These are phyloP conservation scores for Trichophyton schoenleinii DNA, from an alignment of 2,329 filamentous ascomycete species.

Conservation along the genomic window DNA sequence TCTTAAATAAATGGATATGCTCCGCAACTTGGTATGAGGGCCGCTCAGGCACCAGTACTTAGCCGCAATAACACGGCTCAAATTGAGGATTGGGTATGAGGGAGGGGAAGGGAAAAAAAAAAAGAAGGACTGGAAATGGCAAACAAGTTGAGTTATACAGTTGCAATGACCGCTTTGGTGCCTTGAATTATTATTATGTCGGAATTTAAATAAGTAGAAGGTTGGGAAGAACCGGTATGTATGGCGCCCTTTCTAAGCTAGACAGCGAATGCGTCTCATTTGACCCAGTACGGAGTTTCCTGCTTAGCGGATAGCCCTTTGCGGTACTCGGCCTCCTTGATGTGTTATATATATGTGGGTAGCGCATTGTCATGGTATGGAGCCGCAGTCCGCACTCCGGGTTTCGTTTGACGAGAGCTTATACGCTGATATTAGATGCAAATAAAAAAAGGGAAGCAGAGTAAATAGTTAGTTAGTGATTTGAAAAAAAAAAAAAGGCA, in stretches of 20 bases:
- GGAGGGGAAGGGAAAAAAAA: neutral
- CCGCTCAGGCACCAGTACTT: neutral
- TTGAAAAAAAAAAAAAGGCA: neutral
- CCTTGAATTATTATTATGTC: neutral
- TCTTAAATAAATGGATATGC: neutral
- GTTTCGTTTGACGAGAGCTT: neutral
- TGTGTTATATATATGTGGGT: neutral
- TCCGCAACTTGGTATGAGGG: neutral
- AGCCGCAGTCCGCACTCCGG: neutral
- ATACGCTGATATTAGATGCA: neutral
- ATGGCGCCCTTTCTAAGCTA: neutral
- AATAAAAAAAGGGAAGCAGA: neutral
- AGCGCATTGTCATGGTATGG: neutral
- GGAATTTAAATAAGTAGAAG: neutral
- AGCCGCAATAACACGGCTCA: neutral
- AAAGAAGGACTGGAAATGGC: neutral
- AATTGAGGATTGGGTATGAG: neutral
- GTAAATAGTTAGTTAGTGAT: neutral
- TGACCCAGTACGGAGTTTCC: neutral
- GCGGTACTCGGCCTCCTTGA: neutral
- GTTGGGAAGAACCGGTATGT: neutral
- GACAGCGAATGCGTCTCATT: neutral
- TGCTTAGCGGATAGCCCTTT: neutral
- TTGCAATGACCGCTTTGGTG: conserved; percentile 1
- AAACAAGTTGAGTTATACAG: neutral